These are phyloP conservation scores for Leccinum disarticulatum DNA, from an alignment of 768 basidiomycete species.

Conservation along the genomic window DNA sequence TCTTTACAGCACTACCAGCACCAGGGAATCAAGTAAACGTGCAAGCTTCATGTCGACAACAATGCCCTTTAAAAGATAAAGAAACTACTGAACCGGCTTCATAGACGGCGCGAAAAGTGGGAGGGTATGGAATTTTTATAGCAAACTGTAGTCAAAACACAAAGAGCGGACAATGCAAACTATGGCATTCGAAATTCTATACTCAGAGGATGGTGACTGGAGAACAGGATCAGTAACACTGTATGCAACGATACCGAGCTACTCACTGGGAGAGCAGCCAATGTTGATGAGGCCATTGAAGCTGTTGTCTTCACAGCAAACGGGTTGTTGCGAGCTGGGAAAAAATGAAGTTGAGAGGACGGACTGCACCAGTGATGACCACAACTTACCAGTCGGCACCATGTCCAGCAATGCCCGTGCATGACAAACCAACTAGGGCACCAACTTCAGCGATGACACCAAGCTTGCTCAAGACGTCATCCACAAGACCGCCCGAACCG, in stretches of 20 bases:
- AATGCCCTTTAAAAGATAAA: not conserved
- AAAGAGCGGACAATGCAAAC: slow-evolving; percentile 21
- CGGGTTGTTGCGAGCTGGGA: slow-evolving; percentile 33
- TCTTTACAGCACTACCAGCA: not conserved
- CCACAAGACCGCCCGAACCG: not conserved
- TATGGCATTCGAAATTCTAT: slow-evolving; percentile 3
- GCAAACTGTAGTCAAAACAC: slow-evolving; percentile 3
- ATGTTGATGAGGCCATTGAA: slow-evolving; percentile 38
- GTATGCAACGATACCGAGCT: rapidly evolving
- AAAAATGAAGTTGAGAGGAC: not conserved
- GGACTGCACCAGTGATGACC: no score
- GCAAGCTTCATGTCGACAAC: not conserved
- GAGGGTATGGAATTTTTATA: slow-evolving; percentile 16
- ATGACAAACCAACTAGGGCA: slow-evolving; percentile 29
- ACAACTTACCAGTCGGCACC: slow-evolving; percentile 19
- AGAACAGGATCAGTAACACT: not conserved
- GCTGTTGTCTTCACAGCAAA: slow-evolving; percentile 40
- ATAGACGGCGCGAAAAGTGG: not conserved
- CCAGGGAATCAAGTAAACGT: not conserved
- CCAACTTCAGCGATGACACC: rapidly evolving
- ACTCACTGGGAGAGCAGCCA: slow-evolving; percentile 41
- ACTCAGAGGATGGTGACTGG: slow-evolving; percentile 25
- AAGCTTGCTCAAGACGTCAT: rapidly evolving
- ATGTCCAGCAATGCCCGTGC: slow-evolving; percentile 29
- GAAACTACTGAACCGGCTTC: not conserved